Evolutionary conservation across 2,329 filamentous ascomycete species (phyloP).

Genomic region (Aureobasidium zeae): DNA sequence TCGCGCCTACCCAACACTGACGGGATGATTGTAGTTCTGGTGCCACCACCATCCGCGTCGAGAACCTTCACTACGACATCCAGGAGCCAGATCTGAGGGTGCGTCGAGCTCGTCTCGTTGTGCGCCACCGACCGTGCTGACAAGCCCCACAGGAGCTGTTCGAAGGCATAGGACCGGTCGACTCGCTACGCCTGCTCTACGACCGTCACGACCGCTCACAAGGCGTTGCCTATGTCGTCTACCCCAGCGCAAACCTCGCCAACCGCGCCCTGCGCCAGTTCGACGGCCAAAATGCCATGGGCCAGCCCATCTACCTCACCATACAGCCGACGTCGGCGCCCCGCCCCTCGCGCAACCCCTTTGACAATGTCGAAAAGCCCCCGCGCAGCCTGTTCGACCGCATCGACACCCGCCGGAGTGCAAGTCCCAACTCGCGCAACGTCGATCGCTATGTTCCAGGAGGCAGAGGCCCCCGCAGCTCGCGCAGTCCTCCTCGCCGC

Average conservation of each 20-base stretch:
- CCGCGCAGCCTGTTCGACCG: slow-evolving; percentile 57
- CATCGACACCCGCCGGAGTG: slow-evolving; percentile 39
- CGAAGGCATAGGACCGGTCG: slow-evolving; percentile 62
- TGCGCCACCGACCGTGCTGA: not conserved
- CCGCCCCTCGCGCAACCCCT: slow-evolving; percentile 33
- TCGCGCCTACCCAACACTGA: no score
- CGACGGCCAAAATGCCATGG: slow-evolving; percentile 83
- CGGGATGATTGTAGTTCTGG: slow-evolving; percentile 12
- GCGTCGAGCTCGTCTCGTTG: not conserved
- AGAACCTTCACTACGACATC: slow-evolving; percentile 88
- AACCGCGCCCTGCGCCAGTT: slow-evolving; percentile 67
- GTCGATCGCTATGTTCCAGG: slow-evolving; percentile 76
- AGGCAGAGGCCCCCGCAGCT: slow-evolving; percentile 37
- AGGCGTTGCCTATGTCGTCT: slow-evolving; percentile 76
- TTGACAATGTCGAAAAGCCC: slow-evolving; percentile 42
- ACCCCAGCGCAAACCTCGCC: slow-evolving; percentile 62
- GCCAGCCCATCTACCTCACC: slow-evolving; percentile 64
- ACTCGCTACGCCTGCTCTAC: slow-evolving; percentile 63
- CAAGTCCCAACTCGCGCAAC: slow-evolving; percentile 50
- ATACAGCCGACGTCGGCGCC: slow-evolving; percentile 47
- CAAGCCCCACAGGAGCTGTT: slow-evolving; percentile 59
- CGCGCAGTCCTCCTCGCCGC: slow-evolving; percentile 47
- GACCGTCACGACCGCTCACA: slow-evolving; percentile 84
- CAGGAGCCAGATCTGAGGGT: slow-evolving; percentile 57
- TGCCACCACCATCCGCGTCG: slow-evolving; percentile 64